A percentile compares a stretch with the other conserved stretches of the same genome.
These are phyloP conservation scores for Hexamita inflata DNA, from an alignment of 208 protist species.

Conservation along the genomic window DNA sequence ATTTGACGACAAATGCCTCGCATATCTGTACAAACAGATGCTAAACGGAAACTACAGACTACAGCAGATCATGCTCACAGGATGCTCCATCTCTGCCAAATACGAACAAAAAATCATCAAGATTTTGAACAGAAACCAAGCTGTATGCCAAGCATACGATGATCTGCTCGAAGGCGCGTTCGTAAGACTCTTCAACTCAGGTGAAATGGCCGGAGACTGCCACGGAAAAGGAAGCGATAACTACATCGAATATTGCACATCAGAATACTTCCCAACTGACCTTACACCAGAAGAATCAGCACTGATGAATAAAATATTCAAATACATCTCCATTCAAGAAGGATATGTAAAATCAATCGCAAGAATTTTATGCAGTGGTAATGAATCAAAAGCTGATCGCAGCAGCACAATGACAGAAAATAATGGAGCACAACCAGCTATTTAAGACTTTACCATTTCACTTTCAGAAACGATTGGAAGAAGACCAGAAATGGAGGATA, in stretches of 20 bases:
- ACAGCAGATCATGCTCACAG: neutral
- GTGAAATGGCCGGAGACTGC: neutral
- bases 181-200: neutral
- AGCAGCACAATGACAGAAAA: too few relatives aligned
- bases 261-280: neutral
- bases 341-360: neutral
- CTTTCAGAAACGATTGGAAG: neutral
- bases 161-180: neutral
- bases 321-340: neutral
- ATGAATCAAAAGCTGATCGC: too few relatives aligned
- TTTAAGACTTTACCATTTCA: neutral
- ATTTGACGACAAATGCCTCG: neutral
- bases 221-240: neutral
- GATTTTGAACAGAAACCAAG: neutral
- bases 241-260: neutral
- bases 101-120: neutral
- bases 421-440: too few relatives aligned
- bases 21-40: neutral
- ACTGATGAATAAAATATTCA: neutral
- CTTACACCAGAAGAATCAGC: neutral
- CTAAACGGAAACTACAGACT: neutral
- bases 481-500: constrained; percentile 13
- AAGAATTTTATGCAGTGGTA: too few relatives aligned
- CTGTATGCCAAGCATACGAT: neutral
- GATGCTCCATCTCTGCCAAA: neutral